Evolutionary conservation across 2,329 filamentous ascomycete species (phyloP).

Genomic region (Sarocladium oryzae): DNA sequence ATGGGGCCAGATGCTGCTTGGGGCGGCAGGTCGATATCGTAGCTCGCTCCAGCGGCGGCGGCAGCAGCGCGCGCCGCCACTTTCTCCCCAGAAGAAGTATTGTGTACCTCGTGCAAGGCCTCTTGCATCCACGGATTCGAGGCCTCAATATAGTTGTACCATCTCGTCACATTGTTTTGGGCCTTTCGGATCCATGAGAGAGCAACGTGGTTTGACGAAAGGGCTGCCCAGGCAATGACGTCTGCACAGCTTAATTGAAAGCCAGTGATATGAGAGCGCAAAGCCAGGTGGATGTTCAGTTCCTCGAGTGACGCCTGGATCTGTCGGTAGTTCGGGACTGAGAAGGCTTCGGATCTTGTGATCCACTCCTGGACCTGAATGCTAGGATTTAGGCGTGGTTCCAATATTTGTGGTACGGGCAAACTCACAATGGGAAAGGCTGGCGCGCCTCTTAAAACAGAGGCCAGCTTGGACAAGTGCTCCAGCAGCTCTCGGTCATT

Average conservation of each 20-base stretch:
- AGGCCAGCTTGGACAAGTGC: too few relatives aligned
- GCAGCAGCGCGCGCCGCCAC: constrained; percentile 70
- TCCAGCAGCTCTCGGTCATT: too few relatives aligned
- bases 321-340: too few relatives aligned
- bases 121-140: background rate
- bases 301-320: too few relatives aligned
- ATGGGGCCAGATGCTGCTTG: constrained; percentile 75
- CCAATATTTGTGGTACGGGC: too few relatives aligned
- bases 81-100: constrained; percentile 44
- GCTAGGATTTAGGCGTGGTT: too few relatives aligned
- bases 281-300: too few relatives aligned
- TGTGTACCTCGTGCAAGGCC: background rate
- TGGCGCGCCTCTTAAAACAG: too few relatives aligned
- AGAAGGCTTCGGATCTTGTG: too few relatives aligned
- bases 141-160: constrained; percentile 83
- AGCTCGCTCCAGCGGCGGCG: constrained; percentile 28
- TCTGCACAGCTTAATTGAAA: constrained; percentile 57
- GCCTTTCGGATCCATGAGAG: constrained; percentile 60
- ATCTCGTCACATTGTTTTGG: constrained; percentile 59
- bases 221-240: constrained; percentile 73
- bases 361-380: too few relatives aligned
- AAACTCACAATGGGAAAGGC: too few relatives aligned
- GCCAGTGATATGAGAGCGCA: too few relatives aligned
- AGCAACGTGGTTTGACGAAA: constrained; percentile 65
- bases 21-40: constrained; percentile 80